Base-by-base conservation (phyloP, 1,284 basidiomycete species). In the Leccinum subrobustum region DNA sequence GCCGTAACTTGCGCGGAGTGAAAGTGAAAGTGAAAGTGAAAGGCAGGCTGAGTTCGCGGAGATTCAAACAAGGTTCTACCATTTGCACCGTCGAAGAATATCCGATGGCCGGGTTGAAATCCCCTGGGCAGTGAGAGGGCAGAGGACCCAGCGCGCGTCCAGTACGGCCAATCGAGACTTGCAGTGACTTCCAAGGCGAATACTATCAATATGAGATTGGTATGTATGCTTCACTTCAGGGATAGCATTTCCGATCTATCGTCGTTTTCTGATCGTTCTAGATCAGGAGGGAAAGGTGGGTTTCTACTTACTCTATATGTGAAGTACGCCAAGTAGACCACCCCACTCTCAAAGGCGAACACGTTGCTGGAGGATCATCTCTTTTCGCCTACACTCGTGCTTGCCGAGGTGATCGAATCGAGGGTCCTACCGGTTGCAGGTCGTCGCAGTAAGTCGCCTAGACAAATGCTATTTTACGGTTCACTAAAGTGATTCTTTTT, bases 311-410 rank as follows among this genome's bases (percentile, higher is more conserved):
- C 56, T 60, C 42, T 20, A 59, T 62, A 54, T 20, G 18, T 3
- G 62, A 35, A 16, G 55, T 1, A 33, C 29, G 9, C 18, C 29
- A 52, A n/a, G 18, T 42, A n/a, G 31, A 61, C 56, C 23, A 18
- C n/a, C 16, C 35, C 27, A 66, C 50, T 63, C 58, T 60, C 47
- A 29, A 69, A 88, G 87, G 85, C 87, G 18, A 87, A 84, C 64
- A 88, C 85, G 11, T 78, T 89, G 16, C 77, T 90, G 14, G 88
- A 87, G 56, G 87, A 90, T 72, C 87, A 87, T 63, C 76, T 89
- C 1, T 91, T 89, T 69, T 89, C 86, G 50, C 87, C 86, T 11
- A 82, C 83, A 3, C 75, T 91, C 6, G 80, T 86, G 58, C 77
- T 90, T 20, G 84, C 86, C 2, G 86, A 90, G 68, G 76, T 79